phyloP scores from a whole-genome alignment of 495 filamentous ascomycete genomes.

The Talaromyces wortmannii region DNA sequence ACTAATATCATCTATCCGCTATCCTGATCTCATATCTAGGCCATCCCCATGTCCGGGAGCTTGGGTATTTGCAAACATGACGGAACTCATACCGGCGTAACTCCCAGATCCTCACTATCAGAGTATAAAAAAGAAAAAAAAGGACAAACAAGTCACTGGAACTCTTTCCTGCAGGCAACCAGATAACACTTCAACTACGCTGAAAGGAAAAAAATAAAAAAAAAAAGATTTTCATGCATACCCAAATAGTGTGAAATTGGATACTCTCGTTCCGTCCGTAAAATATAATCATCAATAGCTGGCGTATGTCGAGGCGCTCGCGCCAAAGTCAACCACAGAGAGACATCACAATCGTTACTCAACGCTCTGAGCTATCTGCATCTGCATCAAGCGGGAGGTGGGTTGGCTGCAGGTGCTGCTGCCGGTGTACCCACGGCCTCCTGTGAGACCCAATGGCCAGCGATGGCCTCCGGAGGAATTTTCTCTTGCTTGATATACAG shows the following conservation, averaged over 20 bases:
- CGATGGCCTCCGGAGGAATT: conserved; percentile 61
- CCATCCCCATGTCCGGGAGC: not conserved
- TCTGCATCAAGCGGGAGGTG: not conserved
- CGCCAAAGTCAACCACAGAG: not conserved
- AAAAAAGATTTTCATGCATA: not conserved
- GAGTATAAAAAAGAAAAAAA: not conserved
- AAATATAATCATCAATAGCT: not conserved
- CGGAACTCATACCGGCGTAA: not conserved
- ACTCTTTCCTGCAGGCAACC: not conserved
- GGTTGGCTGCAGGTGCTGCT: not conserved
- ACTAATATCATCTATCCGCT: not conserved
- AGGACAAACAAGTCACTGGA: not conserved
- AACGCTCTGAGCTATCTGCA: not conserved
- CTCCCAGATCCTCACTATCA: not conserved
- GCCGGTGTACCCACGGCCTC: conserved; percentile 16
- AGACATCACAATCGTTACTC: not conserved
- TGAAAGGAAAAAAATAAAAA: not conserved
- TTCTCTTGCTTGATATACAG: conserved; percentile 80
- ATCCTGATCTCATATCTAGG: not conserved
- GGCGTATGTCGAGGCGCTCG: not conserved
- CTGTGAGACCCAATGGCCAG: conserved; percentile 38
- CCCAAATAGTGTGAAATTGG: not conserved
- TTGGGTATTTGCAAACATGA: not conserved
- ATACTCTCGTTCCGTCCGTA: not conserved
- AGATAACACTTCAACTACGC: not conserved